Evolutionary conservation across 1,284 basidiomycete genomes (phyloP), one percentile per base, ranked within the genome.

Genomic region (Pyrrhoderma lamaoense): DNA sequence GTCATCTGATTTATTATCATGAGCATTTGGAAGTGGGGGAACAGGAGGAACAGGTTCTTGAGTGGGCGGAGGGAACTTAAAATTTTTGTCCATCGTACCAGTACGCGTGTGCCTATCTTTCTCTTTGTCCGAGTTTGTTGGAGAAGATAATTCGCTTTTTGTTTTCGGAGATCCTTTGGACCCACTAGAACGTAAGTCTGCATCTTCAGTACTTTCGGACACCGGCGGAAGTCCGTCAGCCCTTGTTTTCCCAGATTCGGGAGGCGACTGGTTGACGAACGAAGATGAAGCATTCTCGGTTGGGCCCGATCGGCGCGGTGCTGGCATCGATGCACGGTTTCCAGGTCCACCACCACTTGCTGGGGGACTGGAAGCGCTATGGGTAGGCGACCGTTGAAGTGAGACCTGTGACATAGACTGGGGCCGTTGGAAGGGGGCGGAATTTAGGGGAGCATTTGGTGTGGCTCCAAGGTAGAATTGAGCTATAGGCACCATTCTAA

Each of bases 401-500:
- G 74, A 66, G 2, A 78, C 75, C 64, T 85, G 82, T 0, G 86
- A 88, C 80, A 88, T 84, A n/a, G 87, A 87, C 57, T 85, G 81
- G 23, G 75, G 80, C 34, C 78, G 79, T 57, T 63, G 71, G 62
- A 73, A 74, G 40, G 69, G 70, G 5, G 73, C 65, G 1, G 79
- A 69, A 42, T 66, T 61, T 16, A 68, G 60, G 1, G 73, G 71
- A 18, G 70, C 68, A 21, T 68, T 70, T 0, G 76, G 75, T 14
- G 70, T 80, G 36, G 82, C 74, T 8, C 89, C 89, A 16, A 94
- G 79, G 59, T 91, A 85, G 65, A 82, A 92, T 16, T 78, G 75
- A 1, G 88, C 81, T 46, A 93, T 93, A 4, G 91, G 86, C 4
- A 93, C 77, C 79, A 93, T 90, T 64, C 91, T 93, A 59, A 25